Evolutionary conservation across 208 protist genomes (phyloP), one percentile per base, ranked within the genome.

Genomic region (Trypanosoma brucei): DNA sequence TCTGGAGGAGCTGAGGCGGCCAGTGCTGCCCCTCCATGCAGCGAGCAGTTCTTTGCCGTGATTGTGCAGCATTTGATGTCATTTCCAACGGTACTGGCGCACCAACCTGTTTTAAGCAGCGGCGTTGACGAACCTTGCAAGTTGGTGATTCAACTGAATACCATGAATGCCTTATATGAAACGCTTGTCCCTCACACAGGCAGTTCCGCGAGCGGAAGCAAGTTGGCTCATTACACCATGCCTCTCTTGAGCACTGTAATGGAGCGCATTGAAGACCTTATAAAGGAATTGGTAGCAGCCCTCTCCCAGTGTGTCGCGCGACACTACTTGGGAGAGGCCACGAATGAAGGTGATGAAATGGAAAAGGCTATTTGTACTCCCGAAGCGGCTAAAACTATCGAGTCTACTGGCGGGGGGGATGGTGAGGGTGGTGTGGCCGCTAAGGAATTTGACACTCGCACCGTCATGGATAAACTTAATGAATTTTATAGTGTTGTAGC

Each of bases 401-500:
- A 22, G 22, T 22, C 22, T 22, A 22, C 22, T 22, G 22, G 22
- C 22, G 22, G 0, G 8, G 39, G 35, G 31, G 13, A 11, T 59
- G 42, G 9, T 54, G 30, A 1, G 22, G 59, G 4, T 34, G 22
- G 59, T 14, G 14, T 38, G 5, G n/a, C 37, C 52, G 46, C 48
- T 42, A 48, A 45, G 31, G 0, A 45, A 37, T 0, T 64, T 34
- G 62, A 70, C 56, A 48, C 42, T n/a, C 31, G 1, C 6, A 65
- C 57, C 14, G 65, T 66, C n/a, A 50, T 30, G 11, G 49, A 55
- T 0, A 59, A 73, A 46, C 56, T 73, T 30, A 62, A 49, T 55
- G 71, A 83, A 33, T 71, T 92, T 44, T 92, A 89, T 66, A 72
- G 68, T 59, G 62, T 58, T 54, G 57, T 89, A 22, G 86, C 83